Evolutionary conservation across 2,329 filamentous ascomycete species (phyloP).

Genomic region (Tolypocladium pustulatum): DNA sequence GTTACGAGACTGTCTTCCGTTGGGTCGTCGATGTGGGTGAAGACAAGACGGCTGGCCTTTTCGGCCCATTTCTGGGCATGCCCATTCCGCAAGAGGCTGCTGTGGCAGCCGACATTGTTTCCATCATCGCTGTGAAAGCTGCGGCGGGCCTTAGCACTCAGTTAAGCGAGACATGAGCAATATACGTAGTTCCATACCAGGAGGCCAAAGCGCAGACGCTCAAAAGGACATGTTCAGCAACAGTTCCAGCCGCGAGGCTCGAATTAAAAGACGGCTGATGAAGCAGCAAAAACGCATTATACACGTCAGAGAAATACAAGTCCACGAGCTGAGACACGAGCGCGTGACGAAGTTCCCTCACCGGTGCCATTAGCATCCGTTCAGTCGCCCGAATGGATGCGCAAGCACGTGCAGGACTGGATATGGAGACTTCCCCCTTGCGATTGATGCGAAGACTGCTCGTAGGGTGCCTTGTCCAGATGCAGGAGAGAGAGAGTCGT

Average conservation of each 20-base stretch:
- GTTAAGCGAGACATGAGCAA: not conserved
- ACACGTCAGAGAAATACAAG: not conserved
- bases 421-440: not conserved
- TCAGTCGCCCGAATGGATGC: not conserved
- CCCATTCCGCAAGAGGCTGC: not conserved
- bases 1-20: not conserved
- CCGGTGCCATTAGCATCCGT: no score
- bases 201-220: not conserved
- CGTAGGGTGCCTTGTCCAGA: not conserved
- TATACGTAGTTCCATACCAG: not conserved
- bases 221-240: not conserved
- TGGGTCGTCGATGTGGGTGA: not conserved
- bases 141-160: not conserved
- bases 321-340: not conserved
- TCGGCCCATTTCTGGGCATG: not conserved
- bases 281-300: not conserved
- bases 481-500: not conserved
- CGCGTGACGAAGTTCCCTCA: not conserved
- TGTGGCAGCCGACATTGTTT: not conserved
- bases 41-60: not conserved
- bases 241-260: not conserved
- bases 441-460: no score
- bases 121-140: not conserved
- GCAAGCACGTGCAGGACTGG: not conserved
- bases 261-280: not conserved